These are phyloP conservation scores for Teratosphaeria pseudoeucalypti DNA, from an alignment of 2,329 filamentous ascomycete genomes.

Conservation along the genomic window DNA sequence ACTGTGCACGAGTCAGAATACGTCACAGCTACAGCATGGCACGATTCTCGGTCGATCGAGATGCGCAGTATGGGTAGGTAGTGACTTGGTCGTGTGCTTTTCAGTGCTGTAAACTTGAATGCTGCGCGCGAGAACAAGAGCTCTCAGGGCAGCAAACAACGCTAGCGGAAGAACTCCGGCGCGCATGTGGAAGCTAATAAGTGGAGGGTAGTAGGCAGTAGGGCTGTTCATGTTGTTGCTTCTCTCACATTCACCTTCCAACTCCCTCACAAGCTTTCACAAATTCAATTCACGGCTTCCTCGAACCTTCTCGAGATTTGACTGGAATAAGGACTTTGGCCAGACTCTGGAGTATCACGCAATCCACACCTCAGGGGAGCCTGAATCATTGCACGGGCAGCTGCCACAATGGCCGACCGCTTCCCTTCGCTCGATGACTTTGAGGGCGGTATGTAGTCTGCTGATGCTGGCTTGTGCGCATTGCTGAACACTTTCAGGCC, in stretches of 20 bases:
- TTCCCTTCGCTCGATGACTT: constrained; percentile 45
- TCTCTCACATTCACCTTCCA: neutral
- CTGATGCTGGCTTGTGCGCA: neutral
- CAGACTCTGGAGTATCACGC: neutral
- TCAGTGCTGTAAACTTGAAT: neutral
- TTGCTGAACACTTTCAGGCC: constrained; percentile 40
- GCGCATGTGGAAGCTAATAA: neutral
- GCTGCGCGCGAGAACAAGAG: neutral
- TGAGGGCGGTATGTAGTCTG: constrained; percentile 35
- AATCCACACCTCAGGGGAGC: neutral
- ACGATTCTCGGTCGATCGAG: neutral
- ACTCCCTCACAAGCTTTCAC: neutral
- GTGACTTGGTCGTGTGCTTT: neutral
- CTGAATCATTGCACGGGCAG: constrained; percentile 2
- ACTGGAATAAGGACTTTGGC: neutral
- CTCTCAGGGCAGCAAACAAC: neutral
- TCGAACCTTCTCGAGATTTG: neutral
- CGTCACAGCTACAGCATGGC: neutral
- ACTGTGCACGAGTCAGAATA: neutral
- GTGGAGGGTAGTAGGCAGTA: too few species aligned
- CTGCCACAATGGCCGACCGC: constrained; percentile 37
- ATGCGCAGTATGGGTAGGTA: neutral
- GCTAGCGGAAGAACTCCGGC: neutral
- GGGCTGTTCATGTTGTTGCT: neutral
- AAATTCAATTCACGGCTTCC: neutral